Conservation (phyloP, 768 basidiomycete species). For the Infundibulicybe gibba region DNA sequence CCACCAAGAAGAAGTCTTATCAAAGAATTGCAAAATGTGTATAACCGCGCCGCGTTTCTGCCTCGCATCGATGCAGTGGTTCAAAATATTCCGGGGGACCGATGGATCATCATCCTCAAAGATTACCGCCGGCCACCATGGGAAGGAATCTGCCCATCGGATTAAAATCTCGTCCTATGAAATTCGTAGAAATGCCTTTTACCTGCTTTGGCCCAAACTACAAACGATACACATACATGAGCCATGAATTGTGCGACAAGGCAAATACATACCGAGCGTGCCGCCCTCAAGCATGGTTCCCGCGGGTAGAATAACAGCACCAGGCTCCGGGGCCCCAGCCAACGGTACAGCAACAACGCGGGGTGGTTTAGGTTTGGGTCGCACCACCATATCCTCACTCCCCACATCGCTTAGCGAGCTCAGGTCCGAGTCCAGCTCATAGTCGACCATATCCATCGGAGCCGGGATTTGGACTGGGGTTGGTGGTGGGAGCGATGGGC, state of each 20-base stretch:
- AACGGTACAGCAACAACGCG: not conserved
- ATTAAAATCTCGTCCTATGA: not conserved
- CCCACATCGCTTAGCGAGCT: constrained; percentile 44
- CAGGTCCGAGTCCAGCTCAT: constrained; percentile 34
- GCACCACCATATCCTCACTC: constrained; percentile 10
- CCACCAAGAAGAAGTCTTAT: constrained; percentile 62
- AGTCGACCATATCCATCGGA: constrained; percentile 8
- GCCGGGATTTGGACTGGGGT: not conserved
- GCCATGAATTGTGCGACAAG: constrained; percentile 2
- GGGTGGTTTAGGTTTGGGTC: not conserved
- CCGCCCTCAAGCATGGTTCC: constrained; percentile 44
- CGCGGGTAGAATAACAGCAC: constrained; percentile 25
- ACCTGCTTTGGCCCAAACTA: constrained; percentile 87
- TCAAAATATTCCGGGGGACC: constrained; percentile 45
- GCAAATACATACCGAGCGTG: constrained; percentile 54
- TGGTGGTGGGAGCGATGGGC: not conserved
- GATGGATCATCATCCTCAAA: constrained; percentile 55
- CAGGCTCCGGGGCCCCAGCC: constrained; percentile 17
- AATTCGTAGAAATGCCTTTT: constrained; percentile 16
- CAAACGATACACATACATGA: constrained; percentile 2
- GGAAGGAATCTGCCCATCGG: constrained; percentile 54
- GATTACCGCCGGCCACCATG: constrained; percentile 88
- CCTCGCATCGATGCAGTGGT: constrained; percentile 22
- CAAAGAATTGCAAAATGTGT: constrained; percentile 80
- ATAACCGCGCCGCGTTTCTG: constrained; percentile 36